Base-by-base conservation (phyloP, 1,284 basidiomycete species). In the Tylopilus sp. region DNA sequence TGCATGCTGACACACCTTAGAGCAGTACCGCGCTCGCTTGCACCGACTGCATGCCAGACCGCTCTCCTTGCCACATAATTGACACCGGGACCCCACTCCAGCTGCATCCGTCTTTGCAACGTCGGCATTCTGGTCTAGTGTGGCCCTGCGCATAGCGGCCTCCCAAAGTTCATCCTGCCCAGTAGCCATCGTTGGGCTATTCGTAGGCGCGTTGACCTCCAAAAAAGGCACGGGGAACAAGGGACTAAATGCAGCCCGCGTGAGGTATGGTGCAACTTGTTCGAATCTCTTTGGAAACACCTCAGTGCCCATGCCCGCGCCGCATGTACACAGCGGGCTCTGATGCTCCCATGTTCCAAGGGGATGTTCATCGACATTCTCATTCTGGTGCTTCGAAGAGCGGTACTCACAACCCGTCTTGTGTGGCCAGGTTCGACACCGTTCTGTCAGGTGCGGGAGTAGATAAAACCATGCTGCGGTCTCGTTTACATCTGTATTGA, bases 391-490 rank as follows among this genome's bases (percentile, higher is more conserved):
- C 25, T 41, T 56, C 6, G 41, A 22, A 3, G 45, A 24, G 2
- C 57, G 46, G 57, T 81, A 81, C 51, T 72, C 67, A 64, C 82
- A 84, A 19, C 64, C 66, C 8, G 58, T 10, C 8, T 59, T 66
- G 62, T 84, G 82, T 2, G 62, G 57, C 81, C 81, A 83, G 2
- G 68, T 71, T 20, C 83, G 74, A 57, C 79, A 82, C 4, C 81
- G 75, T 57, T 84, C 82, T 1, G 69, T 74, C 40, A 80, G 58
- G 7, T 69, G 70, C 5, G 79, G 79, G 0, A 83, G 61, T 10
- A 82, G 64, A 43, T 74, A 67, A 55, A 74, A 76, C 82, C 80
- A 84, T 2, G 69, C 70, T 8, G 48, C 48, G 11, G 71, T 61
- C 50, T 77, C 77, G 11, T 69, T 56, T 7, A 51, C 41, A 4